Evolutionary conservation across 345 rosid species (phyloP), one percentile per base, ranked within the genome.

Genomic region (Gossypium sturtianum): DNA sequence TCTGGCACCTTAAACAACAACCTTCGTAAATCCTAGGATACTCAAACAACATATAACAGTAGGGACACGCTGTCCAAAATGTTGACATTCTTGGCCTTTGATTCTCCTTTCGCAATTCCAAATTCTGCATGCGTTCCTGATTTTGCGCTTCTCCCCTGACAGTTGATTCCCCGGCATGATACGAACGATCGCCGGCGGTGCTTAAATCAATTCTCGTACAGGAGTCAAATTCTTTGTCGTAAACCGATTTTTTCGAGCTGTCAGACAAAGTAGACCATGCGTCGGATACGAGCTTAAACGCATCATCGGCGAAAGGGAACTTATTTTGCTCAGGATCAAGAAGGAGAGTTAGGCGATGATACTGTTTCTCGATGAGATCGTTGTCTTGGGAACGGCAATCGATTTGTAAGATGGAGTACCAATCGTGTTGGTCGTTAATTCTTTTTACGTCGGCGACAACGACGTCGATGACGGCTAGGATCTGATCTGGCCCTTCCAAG

Each of bases 61-160:
- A 95, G 0, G 97, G 99, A 52, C 99, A 95, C 2, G 91, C 87
- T 12, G 98, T 93, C 99, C 98, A 95, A 83, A 95, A 95, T 58
- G 91, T 88, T 2, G 83, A 57, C 70, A 85, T 63, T 64, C 80
- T 84, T 59, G 79, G 74, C 56, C 77, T 71, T 61, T 72, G 83
- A 38, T 63, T 71, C 60, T 17, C 71, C 1, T 52, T 66, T 12
- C 15, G 70, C 56, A 38, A 9, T 47, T 52, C 74, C 4, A 68
- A 71, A 29, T 51, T 54, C 19, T 49, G 74, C n/a, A 22, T 58
- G 19, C 51, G 44, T 7, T 13, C 34, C 70, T 51, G 52, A 17
- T 45, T 25, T 15, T 43, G 70, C 77, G 66, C 78, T 62, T 75
- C 76, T 77, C 86, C 76, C 60, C 86, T 80, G 38, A 86, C 87